Evolutionary conservation across 2,329 filamentous ascomycete species (phyloP).

Genomic region (Ambrosiella cleistominuta): DNA sequence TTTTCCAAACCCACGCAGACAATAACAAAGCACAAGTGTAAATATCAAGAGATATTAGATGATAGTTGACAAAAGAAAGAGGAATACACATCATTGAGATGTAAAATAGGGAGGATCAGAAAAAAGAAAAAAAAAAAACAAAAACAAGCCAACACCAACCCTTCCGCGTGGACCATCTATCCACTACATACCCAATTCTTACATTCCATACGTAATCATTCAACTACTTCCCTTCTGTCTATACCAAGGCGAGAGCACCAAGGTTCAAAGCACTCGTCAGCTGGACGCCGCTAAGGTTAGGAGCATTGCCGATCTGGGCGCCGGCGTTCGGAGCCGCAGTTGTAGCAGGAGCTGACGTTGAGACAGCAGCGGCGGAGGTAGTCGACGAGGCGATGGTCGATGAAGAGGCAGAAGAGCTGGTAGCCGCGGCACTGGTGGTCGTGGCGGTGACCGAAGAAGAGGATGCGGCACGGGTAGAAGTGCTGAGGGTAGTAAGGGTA

Average conservation of each 20-base stretch:
- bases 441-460: conserved; percentile 1
- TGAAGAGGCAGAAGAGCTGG: conserved; percentile 9
- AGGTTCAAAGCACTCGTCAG: conserved; percentile 28
- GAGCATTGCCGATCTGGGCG: conserved; percentile 15
- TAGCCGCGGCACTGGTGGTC: conserved; percentile 5
- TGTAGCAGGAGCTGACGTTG: conserved; percentile 15
- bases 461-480: conserved; percentile 13
- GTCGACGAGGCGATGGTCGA: conserved; percentile 1
- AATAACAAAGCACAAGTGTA: neutral
- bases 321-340: conserved; percentile 16
- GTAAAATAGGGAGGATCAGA: neutral
- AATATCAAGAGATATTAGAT: neutral
- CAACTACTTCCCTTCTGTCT: neutral
- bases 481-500: conserved; percentile 1
- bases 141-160: neutral
- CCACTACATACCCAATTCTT: neutral
- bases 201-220: neutral
- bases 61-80: neutral
- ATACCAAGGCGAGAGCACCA: conserved; percentile 22
- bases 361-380: conserved; percentile 11
- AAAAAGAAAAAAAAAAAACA: neutral
- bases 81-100: neutral
- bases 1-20: neutral
- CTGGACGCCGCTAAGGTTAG: conserved; percentile 25
- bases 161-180: neutral